Evolutionary conservation across 2,329 filamentous ascomycete species (phyloP).

Genomic region (Trichothecium roseum): DNA sequence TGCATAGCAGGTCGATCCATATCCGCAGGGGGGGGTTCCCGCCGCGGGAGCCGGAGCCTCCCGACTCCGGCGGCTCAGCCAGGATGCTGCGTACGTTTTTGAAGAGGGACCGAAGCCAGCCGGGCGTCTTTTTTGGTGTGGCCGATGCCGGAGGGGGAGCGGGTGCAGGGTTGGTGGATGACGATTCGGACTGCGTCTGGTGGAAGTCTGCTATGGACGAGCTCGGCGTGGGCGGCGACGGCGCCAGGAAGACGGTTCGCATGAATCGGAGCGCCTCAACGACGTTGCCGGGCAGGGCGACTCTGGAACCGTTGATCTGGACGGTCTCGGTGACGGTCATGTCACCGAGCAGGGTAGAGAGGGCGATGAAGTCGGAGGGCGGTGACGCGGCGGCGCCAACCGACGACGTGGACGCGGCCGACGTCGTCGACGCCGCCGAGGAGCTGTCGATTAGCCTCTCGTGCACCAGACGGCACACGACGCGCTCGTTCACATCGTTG

Average conservation of each 20-base stretch:
- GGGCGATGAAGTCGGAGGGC: conserved; percentile 15
- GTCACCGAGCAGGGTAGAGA: conserved; percentile 19
- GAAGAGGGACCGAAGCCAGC: conserved; percentile 11
- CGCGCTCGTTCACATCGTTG: conserved; percentile 14
- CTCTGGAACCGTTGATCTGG: conserved; percentile 13
- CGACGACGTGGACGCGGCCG: no score
- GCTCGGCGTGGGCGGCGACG: conserved; percentile 9
- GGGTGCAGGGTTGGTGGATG: no score
- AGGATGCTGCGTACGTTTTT: conserved; percentile 7
- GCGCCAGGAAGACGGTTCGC: conserved; percentile 20
- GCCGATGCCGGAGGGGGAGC: no score
- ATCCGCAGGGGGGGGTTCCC: conserved; percentile 10
- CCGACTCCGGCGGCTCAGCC: conserved; percentile 4
- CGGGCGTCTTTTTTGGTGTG: conserved; percentile 6
- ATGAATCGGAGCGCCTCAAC: conserved; percentile 19
- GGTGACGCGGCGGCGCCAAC: no score
- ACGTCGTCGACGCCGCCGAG: no score
- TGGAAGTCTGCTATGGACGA: neutral
- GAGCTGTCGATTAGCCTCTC: conserved; percentile 12
- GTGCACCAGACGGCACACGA: conserved; percentile 22
- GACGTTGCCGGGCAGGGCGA: conserved; percentile 17
- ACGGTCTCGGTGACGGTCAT: conserved; percentile 17
- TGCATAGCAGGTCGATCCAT: conserved; percentile 20
- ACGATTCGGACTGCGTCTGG: no score
- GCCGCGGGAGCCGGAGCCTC: neutral